Base-by-base conservation (phyloP, 108 stramenopile species). In the Stephanodiscus triporus region DNA sequence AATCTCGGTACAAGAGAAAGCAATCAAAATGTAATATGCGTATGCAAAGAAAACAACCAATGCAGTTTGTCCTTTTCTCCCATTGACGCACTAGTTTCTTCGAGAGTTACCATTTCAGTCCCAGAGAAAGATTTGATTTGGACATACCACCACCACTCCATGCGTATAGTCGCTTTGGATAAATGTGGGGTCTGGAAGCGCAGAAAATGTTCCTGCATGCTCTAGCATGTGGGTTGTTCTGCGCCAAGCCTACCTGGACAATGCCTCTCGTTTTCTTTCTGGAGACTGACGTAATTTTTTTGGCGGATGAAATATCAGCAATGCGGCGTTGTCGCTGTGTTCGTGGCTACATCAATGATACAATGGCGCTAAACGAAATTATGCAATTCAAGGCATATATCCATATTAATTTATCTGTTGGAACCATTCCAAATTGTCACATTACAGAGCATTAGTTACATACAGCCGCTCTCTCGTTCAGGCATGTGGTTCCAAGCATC, bases 131-230 rank as follows among this genome's bases (percentile, higher is more conserved):
- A 7, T 32, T 16, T 16, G 59, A 0, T 0, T 71, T 24, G 16
- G 32, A 17, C 17, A 22, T 19, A 9, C 37, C 17, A 63, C 5
- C 24, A 10, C 20, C 24, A 19, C 24, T 22, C 24, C 32, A 34
- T n/a, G n/a, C n/a, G n/a, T n/a, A n/a, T n/a, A n/a, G n/a, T n/a
- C n/a, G n/a, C n/a, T n/a, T n/a, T 5, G 2, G 8, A 48, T 10
- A 2, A 47, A 64, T 45, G 38, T 48, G 24, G 1, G 16, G 27
- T 27, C 19, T 77, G 53, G 43, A 70, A 29, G 76, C 70, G 68
- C 58, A 63, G 61, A 77, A 77, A 77, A 77, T 70, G 76, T 51
- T 62, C 76, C 76, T 58, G 56, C 37, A 19, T 40, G 37, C 45
- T 51, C 0, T 5, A 26, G 7, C 19, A 69, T 67, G 27, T 40